phyloP scores from a whole-genome alignment of 768 basidiomycete genomes.

The Clitopilus hobsonii region DNA sequence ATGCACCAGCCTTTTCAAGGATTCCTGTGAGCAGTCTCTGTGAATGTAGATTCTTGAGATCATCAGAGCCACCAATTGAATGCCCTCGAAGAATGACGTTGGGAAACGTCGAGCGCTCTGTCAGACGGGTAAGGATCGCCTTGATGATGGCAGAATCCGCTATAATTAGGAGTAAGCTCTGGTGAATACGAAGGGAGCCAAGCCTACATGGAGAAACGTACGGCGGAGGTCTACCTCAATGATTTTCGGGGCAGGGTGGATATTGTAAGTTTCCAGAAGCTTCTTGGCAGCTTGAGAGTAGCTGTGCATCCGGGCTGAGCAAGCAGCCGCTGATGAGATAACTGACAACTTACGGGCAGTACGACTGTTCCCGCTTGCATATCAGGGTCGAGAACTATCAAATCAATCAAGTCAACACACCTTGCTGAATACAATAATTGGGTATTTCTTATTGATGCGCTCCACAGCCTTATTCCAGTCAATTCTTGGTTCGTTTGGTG shows the following conservation, averaged over 20 bases:
- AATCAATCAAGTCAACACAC: constrained; percentile 26
- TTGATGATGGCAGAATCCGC: constrained; percentile 65
- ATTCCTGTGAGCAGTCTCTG: constrained; percentile 35
- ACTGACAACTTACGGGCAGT: constrained; percentile 60
- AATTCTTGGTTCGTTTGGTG: constrained; percentile 35
- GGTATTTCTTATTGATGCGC: constrained; percentile 43
- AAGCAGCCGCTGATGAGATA: neutral
- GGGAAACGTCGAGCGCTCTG: constrained; percentile 66
- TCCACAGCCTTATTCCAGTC: constrained; percentile 41
- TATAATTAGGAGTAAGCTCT: constrained; percentile 16
- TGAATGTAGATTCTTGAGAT: constrained; percentile 49
- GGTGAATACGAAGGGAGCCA: neutral
- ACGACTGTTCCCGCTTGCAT: constrained; percentile 41
- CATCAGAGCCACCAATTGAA: constrained; percentile 65
- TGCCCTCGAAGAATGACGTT: constrained; percentile 64
- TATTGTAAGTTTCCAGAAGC: constrained; percentile 55
- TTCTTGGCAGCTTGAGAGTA: constrained; percentile 37
- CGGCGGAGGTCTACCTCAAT: constrained; percentile 76
- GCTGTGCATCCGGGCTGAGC: neutral
- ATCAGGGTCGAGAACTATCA: neutral
- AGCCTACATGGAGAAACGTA: constrained; percentile 18
- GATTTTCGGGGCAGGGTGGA: constrained; percentile 60
- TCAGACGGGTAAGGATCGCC: constrained; percentile 59
- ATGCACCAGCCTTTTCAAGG: constrained; percentile 45
- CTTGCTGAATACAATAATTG: constrained; percentile 81